Base-by-base conservation (phyloP, 2,329 filamentous ascomycete genomes). In the Ophiostoma ulmi region DNA sequence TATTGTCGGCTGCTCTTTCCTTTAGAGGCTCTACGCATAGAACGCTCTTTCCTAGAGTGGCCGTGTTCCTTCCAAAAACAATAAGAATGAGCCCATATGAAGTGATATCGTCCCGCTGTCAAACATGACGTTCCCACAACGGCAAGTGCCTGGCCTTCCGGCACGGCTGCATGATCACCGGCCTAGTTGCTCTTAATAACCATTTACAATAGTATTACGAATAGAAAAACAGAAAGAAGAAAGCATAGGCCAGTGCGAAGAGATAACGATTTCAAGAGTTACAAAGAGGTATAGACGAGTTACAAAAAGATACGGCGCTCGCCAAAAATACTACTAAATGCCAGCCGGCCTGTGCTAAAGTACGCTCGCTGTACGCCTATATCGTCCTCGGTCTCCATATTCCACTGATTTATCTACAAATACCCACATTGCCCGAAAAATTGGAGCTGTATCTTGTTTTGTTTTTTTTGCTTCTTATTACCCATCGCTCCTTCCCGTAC, bases 161-260 rank as follows among this genome's bases (percentile, higher is more conserved):
- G 58, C 26, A 63, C 58, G 58, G 58, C 58, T 63, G 26, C 58
- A 63, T 63, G 26, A 63, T 31, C 58, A 35, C 17, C 58, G 26
- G 22, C 48, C 70, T 68, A 48, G 41, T 71, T 67, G 67, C 8
- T 58, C 48, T 72, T 71, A 64, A 44, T 69, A 69, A 71, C 4
- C 44, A 48, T n/a, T 48, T 5, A 10, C 14, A 48, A 20, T 20
- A 26, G 44, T 61, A 71, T 71, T 69, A 71, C 61, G 61, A 68
- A 70, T 63, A 13, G 26, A 63, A 63, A 63, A 13, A 2, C n/a
- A 48, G 20, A 26, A 31, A 31, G 3, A 31, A 31, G 26, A 31
- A 31, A 31, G 31, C 31, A 31, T 31, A 31, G 31, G 58, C 13
- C 58, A 14, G 14, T 63, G 58, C 58, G 58, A 26, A 63, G 58